Percentiles rank a stretch among this genome's conserved stretches.
Conservation (phyloP, 2,329 filamentous ascomycete genomes). For the Pseudopyricularia cyperi region DNA sequence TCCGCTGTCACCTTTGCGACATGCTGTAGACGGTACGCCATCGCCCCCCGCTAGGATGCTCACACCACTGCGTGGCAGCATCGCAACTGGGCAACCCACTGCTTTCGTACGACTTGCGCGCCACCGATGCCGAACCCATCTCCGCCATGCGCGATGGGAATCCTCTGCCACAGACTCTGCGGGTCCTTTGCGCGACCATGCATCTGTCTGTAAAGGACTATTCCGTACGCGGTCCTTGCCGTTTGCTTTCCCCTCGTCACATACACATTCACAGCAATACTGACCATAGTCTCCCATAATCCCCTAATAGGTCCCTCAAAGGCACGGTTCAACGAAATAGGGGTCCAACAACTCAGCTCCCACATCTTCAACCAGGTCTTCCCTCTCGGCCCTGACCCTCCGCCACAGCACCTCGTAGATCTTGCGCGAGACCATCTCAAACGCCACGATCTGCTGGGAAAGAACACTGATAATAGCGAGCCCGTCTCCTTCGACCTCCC, state of each 20-base stretch:
- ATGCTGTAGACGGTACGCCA: constrained; percentile 11
- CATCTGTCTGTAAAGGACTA: constrained; percentile 22
- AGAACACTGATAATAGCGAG: constrained; percentile 64
- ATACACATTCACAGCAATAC: constrained; percentile 3
- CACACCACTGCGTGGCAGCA: constrained; percentile 20
- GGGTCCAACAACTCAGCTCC: constrained; percentile 82
- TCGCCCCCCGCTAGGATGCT: constrained; percentile 22
- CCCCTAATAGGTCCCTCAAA: constrained; percentile 33
- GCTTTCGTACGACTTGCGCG: constrained; percentile 33
- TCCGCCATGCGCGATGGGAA: constrained; percentile 28
- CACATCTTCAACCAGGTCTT: constrained; percentile 80
- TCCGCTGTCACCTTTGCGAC: background rate
- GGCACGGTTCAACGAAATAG: constrained; percentile 80
- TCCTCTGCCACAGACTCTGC: constrained; percentile 17
- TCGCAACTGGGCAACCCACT: background rate
- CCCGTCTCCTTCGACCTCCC: constrained; percentile 85
- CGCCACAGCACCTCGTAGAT: constrained; percentile 60
- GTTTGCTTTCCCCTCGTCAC: background rate
- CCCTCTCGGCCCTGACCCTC: constrained; percentile 36
- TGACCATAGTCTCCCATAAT: constrained; percentile 6
- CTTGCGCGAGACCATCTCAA: constrained; percentile 71
- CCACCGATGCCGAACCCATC: constrained; percentile 16
- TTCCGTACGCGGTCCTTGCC: constrained; percentile 17
- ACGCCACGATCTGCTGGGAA: constrained; percentile 78
- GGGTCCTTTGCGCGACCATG: constrained; percentile 5